Conservation (phyloP, 768 basidiomycete genomes). For the Podaxis pistillaris region DNA sequence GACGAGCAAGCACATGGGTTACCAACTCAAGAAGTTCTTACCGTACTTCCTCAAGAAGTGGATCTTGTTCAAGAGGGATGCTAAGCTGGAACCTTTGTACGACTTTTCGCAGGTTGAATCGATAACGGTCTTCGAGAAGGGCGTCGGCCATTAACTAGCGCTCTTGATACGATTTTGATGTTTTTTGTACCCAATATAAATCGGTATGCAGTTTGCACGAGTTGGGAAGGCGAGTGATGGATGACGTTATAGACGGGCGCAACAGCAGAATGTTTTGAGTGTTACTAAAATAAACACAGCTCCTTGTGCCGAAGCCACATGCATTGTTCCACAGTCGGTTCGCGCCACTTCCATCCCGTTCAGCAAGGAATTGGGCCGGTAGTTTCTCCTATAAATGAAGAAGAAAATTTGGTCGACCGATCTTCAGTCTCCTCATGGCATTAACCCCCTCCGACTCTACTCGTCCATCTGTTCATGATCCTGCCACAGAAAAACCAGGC, state of each 20-base stretch:
- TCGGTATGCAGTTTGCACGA: background rate
- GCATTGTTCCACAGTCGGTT: conserved; percentile 1
- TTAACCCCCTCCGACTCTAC: background rate
- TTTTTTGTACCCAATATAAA: background rate
- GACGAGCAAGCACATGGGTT: conserved; percentile 37
- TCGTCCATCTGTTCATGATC: background rate
- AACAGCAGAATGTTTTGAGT: background rate
- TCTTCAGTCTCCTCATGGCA: background rate
- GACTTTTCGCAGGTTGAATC: conserved; percentile 48
- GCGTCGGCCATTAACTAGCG: conserved; percentile 28
- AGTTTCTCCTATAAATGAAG: conserved; percentile 5
- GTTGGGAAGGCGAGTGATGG: background rate
- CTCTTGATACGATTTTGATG: background rate
- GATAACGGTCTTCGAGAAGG: conserved; percentile 42
- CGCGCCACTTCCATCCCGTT: conserved; percentile 8
- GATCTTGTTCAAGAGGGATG: conserved; percentile 34
- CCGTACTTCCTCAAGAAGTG: conserved; percentile 46
- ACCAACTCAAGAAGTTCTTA: conserved; percentile 36
- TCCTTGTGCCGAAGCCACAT: conserved; percentile 5
- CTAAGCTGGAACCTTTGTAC: conserved; percentile 40
- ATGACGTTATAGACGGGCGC: conserved; percentile 5
- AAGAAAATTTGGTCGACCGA: background rate
- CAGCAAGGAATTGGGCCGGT: background rate
- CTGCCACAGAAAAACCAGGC: conserved; percentile 2
- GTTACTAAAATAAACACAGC: background rate